Evolutionary conservation across 257 asterid genomes (phyloP), one percentile per base, ranked within the genome.

Genomic region (Scutellaria galericulata): DNA sequence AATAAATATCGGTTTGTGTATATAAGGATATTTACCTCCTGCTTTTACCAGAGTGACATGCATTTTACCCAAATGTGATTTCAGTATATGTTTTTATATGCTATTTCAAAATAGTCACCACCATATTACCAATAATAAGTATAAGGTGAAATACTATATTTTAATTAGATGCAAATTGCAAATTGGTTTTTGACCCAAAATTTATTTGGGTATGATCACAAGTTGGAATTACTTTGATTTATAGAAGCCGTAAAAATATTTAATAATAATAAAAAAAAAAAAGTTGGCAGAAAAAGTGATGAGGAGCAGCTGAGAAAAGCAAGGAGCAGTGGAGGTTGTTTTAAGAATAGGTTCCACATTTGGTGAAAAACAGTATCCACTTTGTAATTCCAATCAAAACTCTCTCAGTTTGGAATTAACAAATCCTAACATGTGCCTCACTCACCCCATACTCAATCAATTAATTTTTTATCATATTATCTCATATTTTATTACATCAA

Each of bases 371-470:
- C 40, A 58, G 15, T 54, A 66, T 18, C 75, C 37, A 11, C 50
- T 20, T 47, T 44, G 42, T 22, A 7, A 37, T 75, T 79, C 63
- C 51, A 41, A 59, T 46, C 75, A 68, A 70, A 65, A 56, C 68
- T 74, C 40, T 66, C 75, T 79, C 55, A 45, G 64, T 69, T 45
- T 75, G 59, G 54, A 51, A 59, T 50, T 78, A 73, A 81, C 56
- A 80, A 18, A 77, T 82, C 44, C 73, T 80, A 75, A 75, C 87
- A 80, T 81, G 89, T 31, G 37, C 37, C 80, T 80, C 86, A 82
- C 65, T 86, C 85, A 57, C 62, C 75, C 56, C 80, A 80, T 64
- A 68, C 18, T 71, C 55, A 41, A 47, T 58, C 72, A 64, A 58
- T 77, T 73, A 2, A 4, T 24, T 1, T 57, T 8, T 31, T 79